Conservation (phyloP, 1,284 basidiomycete species). For the Cryptococcus sp. region DNA sequence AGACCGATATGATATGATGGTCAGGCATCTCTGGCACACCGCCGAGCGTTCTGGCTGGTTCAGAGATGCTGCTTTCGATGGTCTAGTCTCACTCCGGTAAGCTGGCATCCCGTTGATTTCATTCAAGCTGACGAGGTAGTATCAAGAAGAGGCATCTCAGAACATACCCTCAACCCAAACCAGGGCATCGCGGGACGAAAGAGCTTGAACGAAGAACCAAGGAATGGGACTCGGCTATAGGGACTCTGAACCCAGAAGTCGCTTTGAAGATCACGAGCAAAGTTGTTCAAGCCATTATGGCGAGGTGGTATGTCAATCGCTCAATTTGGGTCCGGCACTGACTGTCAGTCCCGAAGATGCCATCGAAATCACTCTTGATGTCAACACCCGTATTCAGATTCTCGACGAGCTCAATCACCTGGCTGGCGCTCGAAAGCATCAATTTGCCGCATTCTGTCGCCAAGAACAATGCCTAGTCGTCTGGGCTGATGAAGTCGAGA, state of each 20-base stretch:
- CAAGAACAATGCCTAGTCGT: constrained; percentile 36
- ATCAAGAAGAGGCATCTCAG: constrained; percentile 30
- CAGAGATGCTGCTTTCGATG: constrained; percentile 34
- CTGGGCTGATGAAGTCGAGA: constrained; percentile 68
- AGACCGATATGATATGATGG: constrained; percentile 42
- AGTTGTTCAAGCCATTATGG: constrained; percentile 70
- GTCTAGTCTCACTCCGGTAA: constrained; percentile 39
- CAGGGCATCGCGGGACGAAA: constrained; percentile 14
- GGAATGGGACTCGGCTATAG: constrained; percentile 59
- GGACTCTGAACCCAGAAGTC: constrained; percentile 68
- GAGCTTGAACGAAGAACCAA: constrained; percentile 22
- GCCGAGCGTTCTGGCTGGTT: constrained; percentile 41
- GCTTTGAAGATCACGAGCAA: constrained; percentile 74
- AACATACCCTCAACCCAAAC: constrained; percentile 32
- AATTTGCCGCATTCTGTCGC: constrained; percentile 41
- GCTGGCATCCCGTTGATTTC: background rate
- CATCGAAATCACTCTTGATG: constrained; percentile 39
- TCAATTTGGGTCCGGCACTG: background rate
- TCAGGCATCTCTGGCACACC: constrained; percentile 36
- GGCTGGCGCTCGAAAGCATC: constrained; percentile 41
- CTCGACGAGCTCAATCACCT: constrained; percentile 39
- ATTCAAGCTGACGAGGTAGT: constrained; percentile 9
- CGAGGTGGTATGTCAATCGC: constrained; percentile 57
- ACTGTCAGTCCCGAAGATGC: constrained; percentile 24
- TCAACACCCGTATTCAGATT: constrained; percentile 44